Evolutionary conservation across 1,139 yeast species (phyloP).

Genomic region (Yarrowia galli): DNA sequence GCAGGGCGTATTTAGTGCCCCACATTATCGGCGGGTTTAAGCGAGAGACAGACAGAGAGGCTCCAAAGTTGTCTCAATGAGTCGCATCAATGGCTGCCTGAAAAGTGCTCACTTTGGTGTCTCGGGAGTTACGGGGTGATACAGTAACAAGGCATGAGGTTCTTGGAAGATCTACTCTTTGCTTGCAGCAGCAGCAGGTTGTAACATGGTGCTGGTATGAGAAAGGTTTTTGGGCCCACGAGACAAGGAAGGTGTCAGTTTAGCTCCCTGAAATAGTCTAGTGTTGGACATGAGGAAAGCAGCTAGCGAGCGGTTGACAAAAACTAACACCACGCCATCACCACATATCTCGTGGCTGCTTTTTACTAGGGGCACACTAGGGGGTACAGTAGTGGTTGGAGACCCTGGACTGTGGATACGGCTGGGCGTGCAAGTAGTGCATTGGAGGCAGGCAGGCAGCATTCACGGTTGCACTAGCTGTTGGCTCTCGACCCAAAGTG

Average conservation of each 20-base stretch:
- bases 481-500: not conserved
- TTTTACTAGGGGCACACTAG: not conserved
- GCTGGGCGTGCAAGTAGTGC: no score
- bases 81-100: no score
- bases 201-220: constrained; percentile 9
- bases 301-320: not conserved
- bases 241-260: not conserved
- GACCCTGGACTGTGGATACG: no score
- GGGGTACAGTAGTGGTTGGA: not conserved
- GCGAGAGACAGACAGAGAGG: no score
- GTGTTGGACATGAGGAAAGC: not conserved
- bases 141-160: not conserved
- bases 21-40: no score
- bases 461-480: no score
- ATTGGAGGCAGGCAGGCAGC: no score
- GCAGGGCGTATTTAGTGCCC: no score
- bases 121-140: no score
- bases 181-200: constrained; percentile 7
- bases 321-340: not conserved
- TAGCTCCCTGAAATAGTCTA: not conserved
- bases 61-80: no score
- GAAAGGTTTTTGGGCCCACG: not conserved
- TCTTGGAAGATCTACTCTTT: not conserved
- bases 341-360: constrained; percentile 1
- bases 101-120: no score